Evolutionary conservation across 208 protist genomes (phyloP), one percentile per base, ranked within the genome.

Genomic region (Leishmania gerbilli): DNA sequence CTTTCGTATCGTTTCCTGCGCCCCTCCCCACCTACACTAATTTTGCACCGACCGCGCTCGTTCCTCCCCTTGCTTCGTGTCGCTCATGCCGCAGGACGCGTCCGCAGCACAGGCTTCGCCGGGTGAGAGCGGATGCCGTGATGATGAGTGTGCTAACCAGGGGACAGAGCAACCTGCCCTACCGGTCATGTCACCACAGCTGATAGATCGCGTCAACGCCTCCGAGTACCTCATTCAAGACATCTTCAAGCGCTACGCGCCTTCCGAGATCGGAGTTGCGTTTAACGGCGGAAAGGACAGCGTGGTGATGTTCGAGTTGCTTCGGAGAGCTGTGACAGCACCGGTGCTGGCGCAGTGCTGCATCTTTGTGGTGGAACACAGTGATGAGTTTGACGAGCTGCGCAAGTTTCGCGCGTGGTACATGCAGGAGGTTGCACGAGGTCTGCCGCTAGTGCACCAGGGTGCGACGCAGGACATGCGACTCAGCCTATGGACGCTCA

Each of bases 231-330:
- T 96, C 17, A 91, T 97, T 51, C 79, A 81, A 31, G 65, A 89
- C 47, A 80, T 88, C 19, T 89, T 87, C 31, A 60, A 64, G 0
- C 56, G 77, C 47, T 90, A 88, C 74, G 72, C 85, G 5, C 76
- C 82, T 11, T 74, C 95, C 8, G 71, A 89, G 11, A 95, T 98
- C 77, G 91, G 91, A 34, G 82, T 98, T 77, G 92, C 92, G 51
- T 98, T 98, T 80, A 98, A 98, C 76, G 96, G 92, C 27, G 96
- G 96, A 15, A 98, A 98, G 65, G 96, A 98, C 85, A 93, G 90
- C 67, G 93, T 97, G 2, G 92, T 96, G 31, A 91, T 98, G 83
- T 76, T 97, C 79, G 90, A 97, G 80, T 87, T 98, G 42, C 64
- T 96, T 55, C 69, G 81, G 4, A 78, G 83, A 15, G 87, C 82